These are phyloP conservation scores for Kernera saxatilis DNA, from an alignment of 345 rosid species.

Conservation along the genomic window DNA sequence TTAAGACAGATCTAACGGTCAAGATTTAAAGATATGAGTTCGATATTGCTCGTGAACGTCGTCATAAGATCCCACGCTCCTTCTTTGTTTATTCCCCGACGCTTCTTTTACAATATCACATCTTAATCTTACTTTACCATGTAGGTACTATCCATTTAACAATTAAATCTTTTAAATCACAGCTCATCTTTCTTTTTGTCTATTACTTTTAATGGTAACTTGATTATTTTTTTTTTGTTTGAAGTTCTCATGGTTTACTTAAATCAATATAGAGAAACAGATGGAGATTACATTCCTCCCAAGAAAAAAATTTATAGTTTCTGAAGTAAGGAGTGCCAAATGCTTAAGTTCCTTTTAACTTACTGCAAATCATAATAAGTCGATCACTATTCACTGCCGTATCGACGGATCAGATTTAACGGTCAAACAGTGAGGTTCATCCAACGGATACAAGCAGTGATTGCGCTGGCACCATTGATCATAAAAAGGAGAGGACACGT, in stretches of 20 bases:
- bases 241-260: background rate
- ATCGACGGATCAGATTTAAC: background rate
- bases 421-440: background rate
- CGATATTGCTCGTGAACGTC: background rate
- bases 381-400: background rate
- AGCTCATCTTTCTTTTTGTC: slow-evolving; percentile 9
- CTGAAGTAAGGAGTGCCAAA: background rate
- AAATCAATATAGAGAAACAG: no score
- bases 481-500: background rate
- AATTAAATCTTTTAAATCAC: background rate
- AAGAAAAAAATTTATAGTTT: background rate
- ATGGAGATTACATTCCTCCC: background rate
- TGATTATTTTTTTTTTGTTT: background rate
- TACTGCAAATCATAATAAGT: no score
- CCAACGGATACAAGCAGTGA: background rate
- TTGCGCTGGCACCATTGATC: background rate
- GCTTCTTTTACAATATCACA: slow-evolving; percentile 13
- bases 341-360: no score
- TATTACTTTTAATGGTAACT: background rate
- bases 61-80: slow-evolving; percentile 6
- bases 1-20: background rate
- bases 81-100: slow-evolving; percentile 9
- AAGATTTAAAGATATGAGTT: background rate
- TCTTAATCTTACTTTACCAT: background rate
- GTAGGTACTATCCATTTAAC: background rate